phyloP scores from a whole-genome alignment of 139 green algal genomes.

The Tetratostichococcus sp. region DNA sequence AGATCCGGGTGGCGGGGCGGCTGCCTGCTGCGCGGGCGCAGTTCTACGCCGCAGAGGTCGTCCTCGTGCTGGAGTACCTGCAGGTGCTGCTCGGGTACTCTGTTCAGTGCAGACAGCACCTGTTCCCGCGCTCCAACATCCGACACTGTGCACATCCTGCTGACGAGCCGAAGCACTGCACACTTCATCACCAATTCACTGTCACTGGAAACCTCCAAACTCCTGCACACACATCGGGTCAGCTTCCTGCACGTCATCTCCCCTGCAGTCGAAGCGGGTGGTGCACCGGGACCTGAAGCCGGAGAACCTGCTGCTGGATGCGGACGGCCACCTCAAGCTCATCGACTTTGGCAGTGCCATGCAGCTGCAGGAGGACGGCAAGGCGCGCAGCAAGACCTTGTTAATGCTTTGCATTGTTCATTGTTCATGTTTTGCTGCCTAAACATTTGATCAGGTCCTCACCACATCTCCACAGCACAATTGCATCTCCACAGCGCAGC shows the following conservation, averaged over 20 bases:
- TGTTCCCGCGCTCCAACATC: no score
- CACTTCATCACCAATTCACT: no score
- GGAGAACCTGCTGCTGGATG: conserved; percentile 84
- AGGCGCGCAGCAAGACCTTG: no score
- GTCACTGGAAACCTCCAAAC: no score
- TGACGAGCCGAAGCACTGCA: no score
- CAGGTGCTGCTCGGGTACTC: not conserved
- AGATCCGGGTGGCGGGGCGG: conserved; percentile 29
- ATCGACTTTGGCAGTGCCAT: conserved; percentile 88
- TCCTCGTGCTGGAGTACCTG: conserved; percentile 71
- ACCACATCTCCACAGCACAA: no score
- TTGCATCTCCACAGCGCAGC: no score
- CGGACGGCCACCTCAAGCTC: conserved; percentile 78
- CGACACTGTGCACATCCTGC: no score
- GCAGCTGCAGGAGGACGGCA: conserved; percentile 1
- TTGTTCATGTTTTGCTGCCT: no score
- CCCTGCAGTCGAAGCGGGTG: conserved; percentile 22
- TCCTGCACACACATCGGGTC: no score
- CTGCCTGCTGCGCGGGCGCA: conserved; percentile 31
- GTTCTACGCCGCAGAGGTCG: conserved; percentile 78
- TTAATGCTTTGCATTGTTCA: not conserved
- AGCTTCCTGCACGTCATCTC: not conserved
- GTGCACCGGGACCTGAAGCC: conserved; percentile 83
- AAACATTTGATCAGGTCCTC: no score
- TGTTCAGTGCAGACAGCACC: no score